These are phyloP conservation scores for Paramecium sonneborni DNA, from an alignment of 73 alveolate genomes.

Conservation along the genomic window DNA sequence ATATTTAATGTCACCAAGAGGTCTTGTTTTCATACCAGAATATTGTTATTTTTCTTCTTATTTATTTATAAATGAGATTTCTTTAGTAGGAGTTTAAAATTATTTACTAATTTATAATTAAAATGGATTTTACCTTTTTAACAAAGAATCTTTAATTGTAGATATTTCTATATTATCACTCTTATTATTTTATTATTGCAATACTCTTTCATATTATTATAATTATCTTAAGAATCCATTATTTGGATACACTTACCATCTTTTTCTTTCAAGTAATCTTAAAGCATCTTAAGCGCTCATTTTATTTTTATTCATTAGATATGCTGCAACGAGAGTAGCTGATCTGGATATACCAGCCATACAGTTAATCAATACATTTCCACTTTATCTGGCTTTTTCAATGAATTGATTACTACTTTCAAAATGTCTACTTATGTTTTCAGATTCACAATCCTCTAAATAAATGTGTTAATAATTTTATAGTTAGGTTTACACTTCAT, in stretches of 20 bases:
- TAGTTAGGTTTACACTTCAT: not conserved
- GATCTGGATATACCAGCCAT: constrained; percentile 80
- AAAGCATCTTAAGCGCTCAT: constrained; percentile 71
- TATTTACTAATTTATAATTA: not conserved
- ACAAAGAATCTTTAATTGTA: not conserved
- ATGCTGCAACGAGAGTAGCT: constrained; percentile 75
- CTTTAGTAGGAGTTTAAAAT: not conserved
- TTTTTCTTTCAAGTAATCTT: constrained; percentile 63
- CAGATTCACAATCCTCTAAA: constrained; percentile 35
- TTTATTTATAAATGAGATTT: not conserved
- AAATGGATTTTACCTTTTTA: not conserved
- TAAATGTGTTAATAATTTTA: constrained; percentile 9
- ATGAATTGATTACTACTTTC: not conserved
- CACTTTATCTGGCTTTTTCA: constrained; percentile 9
- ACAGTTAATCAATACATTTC: constrained; percentile 78
- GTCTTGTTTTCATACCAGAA: not conserved
- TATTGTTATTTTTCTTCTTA: not conserved
- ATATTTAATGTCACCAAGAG: not conserved
- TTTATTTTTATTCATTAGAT: constrained; percentile 72
- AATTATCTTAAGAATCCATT: constrained; percentile 77
- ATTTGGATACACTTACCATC: constrained; percentile 76
- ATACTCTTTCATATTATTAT: constrained; percentile 66
- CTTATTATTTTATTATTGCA: not conserved
- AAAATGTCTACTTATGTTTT: constrained; percentile 10
- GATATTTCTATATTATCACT: not conserved